phyloP scores from a whole-genome alignment of 371 early-diverging fungal genomes.

The Quaeritorhiza haematococci region DNA sequence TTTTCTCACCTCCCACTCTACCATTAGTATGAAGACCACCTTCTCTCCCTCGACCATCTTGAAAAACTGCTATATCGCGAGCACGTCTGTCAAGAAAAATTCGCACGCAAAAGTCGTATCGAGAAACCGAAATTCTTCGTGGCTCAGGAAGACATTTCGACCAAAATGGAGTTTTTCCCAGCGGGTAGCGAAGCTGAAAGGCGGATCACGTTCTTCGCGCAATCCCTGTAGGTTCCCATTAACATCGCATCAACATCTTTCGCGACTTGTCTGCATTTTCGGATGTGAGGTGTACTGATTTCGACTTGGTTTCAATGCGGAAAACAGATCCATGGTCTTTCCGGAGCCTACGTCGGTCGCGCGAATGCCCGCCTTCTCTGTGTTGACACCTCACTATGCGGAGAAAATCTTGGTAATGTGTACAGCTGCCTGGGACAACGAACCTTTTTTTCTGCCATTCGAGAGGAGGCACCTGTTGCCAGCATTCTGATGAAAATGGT shows the following conservation, averaged over 20 bases:
- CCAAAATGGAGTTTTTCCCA: slow-evolving; percentile 73
- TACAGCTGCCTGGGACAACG: slow-evolving; percentile 82
- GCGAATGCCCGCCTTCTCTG: slow-evolving; percentile 84
- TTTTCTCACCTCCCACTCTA: too few species aligned
- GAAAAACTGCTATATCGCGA: slow-evolving; percentile 76
- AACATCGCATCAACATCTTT: too few species aligned
- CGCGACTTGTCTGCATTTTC: too few species aligned
- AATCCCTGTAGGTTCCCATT: slow-evolving; percentile 59
- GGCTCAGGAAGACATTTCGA: slow-evolving; percentile 74
- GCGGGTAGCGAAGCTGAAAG: slow-evolving; percentile 78
- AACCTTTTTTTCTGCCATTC: slow-evolving; percentile 71
- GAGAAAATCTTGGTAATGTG: slow-evolving; percentile 80
- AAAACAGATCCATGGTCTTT: slow-evolving; percentile 68
- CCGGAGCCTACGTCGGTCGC: slow-evolving; percentile 79
- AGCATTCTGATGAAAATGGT: too few species aligned
- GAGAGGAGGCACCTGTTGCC: too few species aligned
- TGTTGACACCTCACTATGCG: slow-evolving; percentile 82
- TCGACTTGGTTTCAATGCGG: too few species aligned
- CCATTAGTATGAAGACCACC: slow-evolving; percentile 81
- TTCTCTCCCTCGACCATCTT: slow-evolving; percentile 73
- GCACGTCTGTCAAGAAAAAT: slow-evolving; percentile 53
- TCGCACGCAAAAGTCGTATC: slow-evolving; percentile 56
- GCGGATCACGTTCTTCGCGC: slow-evolving; percentile 83
- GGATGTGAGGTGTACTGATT: too few species aligned
- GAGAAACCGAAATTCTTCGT: slow-evolving; percentile 81